phyloP scores from a whole-genome alignment of 2,329 filamentous ascomycete genomes.

The Beauveria bassiana region DNA sequence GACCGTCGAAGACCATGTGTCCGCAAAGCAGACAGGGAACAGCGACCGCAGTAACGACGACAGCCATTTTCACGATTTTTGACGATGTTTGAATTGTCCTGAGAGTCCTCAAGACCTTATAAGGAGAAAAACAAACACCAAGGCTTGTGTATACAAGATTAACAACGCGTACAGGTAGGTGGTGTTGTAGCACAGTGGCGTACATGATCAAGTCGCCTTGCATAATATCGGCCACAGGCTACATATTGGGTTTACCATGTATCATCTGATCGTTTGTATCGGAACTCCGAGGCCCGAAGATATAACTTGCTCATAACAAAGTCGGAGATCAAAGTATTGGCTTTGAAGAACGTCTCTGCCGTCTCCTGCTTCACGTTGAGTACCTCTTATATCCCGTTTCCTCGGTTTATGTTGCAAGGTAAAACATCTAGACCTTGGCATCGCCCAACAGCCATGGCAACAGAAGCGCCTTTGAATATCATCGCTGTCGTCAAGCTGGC shows the following conservation, averaged over 20 bases:
- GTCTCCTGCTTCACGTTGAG: background rate
- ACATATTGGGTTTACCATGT: background rate
- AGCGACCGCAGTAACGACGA: background rate
- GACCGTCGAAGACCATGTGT: background rate
- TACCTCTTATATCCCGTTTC: background rate
- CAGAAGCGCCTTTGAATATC: background rate
- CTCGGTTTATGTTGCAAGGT: background rate
- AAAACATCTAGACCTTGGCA: background rate
- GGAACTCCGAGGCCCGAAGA: no score
- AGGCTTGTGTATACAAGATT: background rate
- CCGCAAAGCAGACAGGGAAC: constrained; percentile 1
- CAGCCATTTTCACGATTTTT: background rate
- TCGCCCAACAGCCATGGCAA: background rate
- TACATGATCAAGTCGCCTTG: background rate
- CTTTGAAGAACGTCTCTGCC: background rate
- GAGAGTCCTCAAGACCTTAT: background rate
- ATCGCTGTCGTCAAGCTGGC: background rate
- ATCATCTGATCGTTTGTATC: no score
- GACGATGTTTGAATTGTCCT: background rate
- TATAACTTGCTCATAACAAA: no score
- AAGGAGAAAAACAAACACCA: background rate
- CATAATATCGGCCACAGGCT: background rate
- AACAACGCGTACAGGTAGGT: background rate
- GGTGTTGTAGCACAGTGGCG: background rate
- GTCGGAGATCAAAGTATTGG: no score